These are phyloP conservation scores for Curvularia hawaiiensis DNA, from an alignment of 2,329 filamentous ascomycete species.

Conservation along the genomic window DNA sequence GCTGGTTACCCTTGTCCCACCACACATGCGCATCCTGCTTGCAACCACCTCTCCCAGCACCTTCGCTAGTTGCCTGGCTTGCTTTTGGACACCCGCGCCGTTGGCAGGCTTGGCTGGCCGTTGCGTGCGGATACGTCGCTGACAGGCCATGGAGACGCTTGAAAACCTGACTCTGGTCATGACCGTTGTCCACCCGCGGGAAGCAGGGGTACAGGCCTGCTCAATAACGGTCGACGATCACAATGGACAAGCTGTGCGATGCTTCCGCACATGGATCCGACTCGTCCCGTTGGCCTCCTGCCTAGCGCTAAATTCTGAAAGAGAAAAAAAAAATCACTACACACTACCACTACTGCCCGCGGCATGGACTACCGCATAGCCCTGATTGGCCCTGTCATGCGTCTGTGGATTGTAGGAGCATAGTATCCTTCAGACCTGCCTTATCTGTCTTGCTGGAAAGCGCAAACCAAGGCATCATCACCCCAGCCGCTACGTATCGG, in stretches of 20 bases:
- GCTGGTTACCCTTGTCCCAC: slow-evolving; percentile 20
- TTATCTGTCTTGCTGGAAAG: background rate
- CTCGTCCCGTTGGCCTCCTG: slow-evolving; percentile 36
- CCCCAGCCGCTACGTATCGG: slow-evolving; percentile 2
- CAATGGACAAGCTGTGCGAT: slow-evolving; percentile 36
- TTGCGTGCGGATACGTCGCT: slow-evolving; percentile 14
- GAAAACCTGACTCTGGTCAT: slow-evolving; percentile 15
- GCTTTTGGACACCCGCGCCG: slow-evolving; percentile 2
- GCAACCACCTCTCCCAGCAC: slow-evolving; percentile 3
- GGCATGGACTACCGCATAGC: slow-evolving; percentile 15
- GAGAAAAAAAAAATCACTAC: slow-evolving; percentile 10
- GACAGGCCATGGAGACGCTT: slow-evolving; percentile 1
- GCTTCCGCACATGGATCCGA: slow-evolving; percentile 39
- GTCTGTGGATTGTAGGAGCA: slow-evolving; percentile 1
- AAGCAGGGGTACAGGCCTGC: slow-evolving; percentile 39
- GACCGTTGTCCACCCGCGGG: slow-evolving; percentile 30
- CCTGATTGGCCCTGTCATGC: slow-evolving; percentile 22
- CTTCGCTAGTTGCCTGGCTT: slow-evolving; percentile 7
- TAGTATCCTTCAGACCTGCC: slow-evolving; percentile 4
- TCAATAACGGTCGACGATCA: slow-evolving; percentile 40
- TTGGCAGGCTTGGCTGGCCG: slow-evolving; percentile 5
- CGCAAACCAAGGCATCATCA: background rate
- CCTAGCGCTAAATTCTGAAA: slow-evolving; percentile 23
- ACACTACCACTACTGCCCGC: slow-evolving; percentile 3
- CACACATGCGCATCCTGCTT: slow-evolving; percentile 16